Evolutionary conservation across 2,329 filamentous ascomycete species (phyloP).

Genomic region (Ceratocystis lukuohia): DNA sequence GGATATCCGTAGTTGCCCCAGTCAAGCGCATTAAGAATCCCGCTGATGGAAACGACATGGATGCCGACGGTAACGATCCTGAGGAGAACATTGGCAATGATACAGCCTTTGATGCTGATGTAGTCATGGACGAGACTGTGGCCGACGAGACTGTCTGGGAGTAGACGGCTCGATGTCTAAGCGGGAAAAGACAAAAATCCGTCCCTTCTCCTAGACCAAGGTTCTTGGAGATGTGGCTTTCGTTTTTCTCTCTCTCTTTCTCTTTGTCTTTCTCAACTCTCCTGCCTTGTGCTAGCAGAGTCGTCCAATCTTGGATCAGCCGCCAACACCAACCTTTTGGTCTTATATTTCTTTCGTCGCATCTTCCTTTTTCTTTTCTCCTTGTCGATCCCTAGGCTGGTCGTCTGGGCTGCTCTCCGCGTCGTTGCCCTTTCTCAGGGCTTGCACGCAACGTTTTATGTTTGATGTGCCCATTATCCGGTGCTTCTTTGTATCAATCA

Average conservation of each 20-base stretch:
- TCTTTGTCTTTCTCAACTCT: slow-evolving; percentile 1
- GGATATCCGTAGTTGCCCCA: slow-evolving; percentile 35
- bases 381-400: background rate
- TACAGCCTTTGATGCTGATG: slow-evolving; percentile 27
- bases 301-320: background rate
- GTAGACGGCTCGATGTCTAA: background rate
- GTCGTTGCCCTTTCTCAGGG: background rate
- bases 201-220: background rate
- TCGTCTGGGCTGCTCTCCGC: background rate
- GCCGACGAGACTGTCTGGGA: slow-evolving; percentile 32
- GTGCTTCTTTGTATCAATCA: slow-evolving; percentile 6
- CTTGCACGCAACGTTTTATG: background rate
- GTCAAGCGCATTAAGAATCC: slow-evolving; percentile 30
- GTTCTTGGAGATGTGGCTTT: background rate
- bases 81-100: slow-evolving; percentile 25
- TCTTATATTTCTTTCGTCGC: slow-evolving; percentile 1
- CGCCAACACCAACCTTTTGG: background rate
- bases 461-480: background rate
- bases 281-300: background rate
- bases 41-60: slow-evolving; percentile 21
- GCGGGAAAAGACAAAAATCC: background rate
- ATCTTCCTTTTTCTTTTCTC: background rate
- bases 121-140: slow-evolving; percentile 34
- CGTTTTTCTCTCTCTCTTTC: background rate
- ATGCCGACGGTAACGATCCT: slow-evolving; percentile 24